A percentile compares a stretch with the other conserved stretches of the same genome.
These are phyloP conservation scores for Neurospora intermedia DNA, from an alignment of 495 filamentous ascomycete species.

Conservation along the genomic window DNA sequence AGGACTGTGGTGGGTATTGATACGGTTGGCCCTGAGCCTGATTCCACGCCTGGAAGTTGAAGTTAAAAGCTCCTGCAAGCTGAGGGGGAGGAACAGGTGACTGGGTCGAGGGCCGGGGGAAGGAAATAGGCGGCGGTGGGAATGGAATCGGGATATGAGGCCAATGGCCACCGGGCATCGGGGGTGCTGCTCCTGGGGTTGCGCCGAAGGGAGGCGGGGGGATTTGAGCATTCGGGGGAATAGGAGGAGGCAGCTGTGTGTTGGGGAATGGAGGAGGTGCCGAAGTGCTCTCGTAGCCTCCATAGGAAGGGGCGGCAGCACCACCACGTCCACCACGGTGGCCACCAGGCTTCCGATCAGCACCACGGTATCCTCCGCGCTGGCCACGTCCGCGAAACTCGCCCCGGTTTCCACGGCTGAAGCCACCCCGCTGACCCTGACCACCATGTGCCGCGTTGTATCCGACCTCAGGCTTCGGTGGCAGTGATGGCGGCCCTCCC, in stretches of 20 bases:
- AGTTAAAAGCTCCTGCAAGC: constrained; percentile 7
- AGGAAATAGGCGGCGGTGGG: constrained; percentile 5
- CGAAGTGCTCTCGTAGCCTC: neutral
- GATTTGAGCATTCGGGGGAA: constrained; percentile 7
- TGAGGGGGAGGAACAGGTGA: constrained; percentile 1
- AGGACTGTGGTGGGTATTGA: constrained; percentile 5
- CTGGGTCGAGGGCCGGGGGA: constrained; percentile 3
- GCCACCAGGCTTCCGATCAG: constrained; percentile 23
- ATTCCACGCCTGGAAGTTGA: constrained; percentile 12
- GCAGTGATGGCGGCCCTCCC: constrained; percentile 27
- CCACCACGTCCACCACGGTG: constrained; percentile 4
- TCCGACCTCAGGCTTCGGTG: constrained; percentile 16
- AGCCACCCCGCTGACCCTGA: constrained; percentile 19
- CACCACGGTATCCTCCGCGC: constrained; percentile 28
- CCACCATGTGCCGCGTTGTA: constrained; percentile 7
- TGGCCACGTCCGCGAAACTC: constrained; percentile 31
- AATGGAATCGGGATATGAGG: neutral
- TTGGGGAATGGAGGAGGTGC: constrained; percentile 2
- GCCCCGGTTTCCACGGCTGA: constrained; percentile 28
- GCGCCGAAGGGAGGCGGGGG: constrained; percentile 8
- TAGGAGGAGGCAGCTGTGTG: neutral
- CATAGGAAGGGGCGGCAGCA: constrained; percentile 2
- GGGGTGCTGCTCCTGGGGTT: neutral
- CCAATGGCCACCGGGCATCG: constrained; percentile 6
- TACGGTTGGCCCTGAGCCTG: constrained; percentile 9